Conservation (phyloP, 2,329 filamentous ascomycete species). For the Rugonectria rugulosa region DNA sequence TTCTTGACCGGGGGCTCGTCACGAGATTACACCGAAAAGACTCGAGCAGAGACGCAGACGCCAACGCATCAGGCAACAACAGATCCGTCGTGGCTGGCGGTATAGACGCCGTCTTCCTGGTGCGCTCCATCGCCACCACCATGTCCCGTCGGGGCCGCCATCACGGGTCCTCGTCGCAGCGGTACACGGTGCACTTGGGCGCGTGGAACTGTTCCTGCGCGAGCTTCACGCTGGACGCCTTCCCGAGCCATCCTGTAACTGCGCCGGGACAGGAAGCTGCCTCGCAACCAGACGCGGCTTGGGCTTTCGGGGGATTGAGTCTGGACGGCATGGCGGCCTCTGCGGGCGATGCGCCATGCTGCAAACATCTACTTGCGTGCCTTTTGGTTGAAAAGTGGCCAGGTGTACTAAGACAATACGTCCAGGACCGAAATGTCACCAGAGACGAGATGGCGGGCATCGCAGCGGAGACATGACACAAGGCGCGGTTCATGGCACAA, state of each 20-base stretch:
- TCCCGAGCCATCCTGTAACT: conserved; percentile 47
- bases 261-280: not conserved
- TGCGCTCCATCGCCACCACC: conserved; percentile 64
- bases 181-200: conserved; percentile 75
- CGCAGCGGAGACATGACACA: conserved; percentile 52
- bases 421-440: conserved; percentile 62
- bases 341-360: conserved; percentile 62
- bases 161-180: conserved; percentile 23
- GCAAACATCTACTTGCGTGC: conserved; percentile 91
- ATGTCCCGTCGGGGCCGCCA: conserved; percentile 35
- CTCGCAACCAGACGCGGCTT: conserved; percentile 23
- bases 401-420: conserved; percentile 61
- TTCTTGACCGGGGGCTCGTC: conserved; percentile 81
- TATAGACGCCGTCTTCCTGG: conserved; percentile 60
- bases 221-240: conserved; percentile 78
- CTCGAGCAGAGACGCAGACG: conserved; percentile 6
- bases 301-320: conserved; percentile 61
- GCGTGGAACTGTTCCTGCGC: conserved; percentile 94
- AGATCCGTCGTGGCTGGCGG: conserved; percentile 11
- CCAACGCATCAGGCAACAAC: not conserved
- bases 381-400: conserved; percentile 74
- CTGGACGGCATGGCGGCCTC: conserved; percentile 43
- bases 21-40: conserved; percentile 53
- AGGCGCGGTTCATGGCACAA: not conserved
- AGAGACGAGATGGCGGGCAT: conserved; percentile 78